Base-by-base conservation (phyloP, 1,284 basidiomycete species). In the Fomitopsis pinicola region DNA sequence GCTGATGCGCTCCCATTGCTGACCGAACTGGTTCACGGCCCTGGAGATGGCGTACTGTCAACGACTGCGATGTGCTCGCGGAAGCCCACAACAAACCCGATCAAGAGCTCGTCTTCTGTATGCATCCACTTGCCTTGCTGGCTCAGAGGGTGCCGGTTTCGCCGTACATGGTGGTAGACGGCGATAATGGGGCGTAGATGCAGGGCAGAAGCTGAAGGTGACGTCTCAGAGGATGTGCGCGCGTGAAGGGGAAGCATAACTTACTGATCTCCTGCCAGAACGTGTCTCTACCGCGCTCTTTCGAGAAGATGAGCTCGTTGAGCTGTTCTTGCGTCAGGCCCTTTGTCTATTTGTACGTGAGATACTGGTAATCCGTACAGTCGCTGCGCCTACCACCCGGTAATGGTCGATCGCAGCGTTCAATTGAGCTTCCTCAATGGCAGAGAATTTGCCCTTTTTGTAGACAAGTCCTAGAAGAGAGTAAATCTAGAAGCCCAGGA, bases 401-500 rank as follows among this genome's bases (percentile, higher is more conserved):
- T 87, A 93, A 4, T 74, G 72, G 62, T 88, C 84, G 38, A 94
- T 84, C 6, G 89, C 88, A 17, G 73, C 72, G 63, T 77, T 80
- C 2, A 94, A 72, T 63, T 85, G 83, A 26, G 83, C 80, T 63
- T 88, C 88, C 69, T 94, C 92, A 48, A 85, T 84, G 1, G 84
- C 82, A 17, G 89, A 90, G 68, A 94, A 94, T 70, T 91, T 91
- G 19, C 92, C 92, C 71, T 91, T 91, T 73, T 89, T 92, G 72
- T 89, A 94, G 4, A 89, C 81, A 19, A 94, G 80, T 35, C 91
- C 91, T 93, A 59, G 42, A 44, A 30, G 33, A 35, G 57, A 71
- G 17, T 55, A 58, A 40, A 63, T 62, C 17, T 17, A 17, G 15
- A 22, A 46, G 19, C 5, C 26, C 38, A 35, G 58, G 33, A 61